Conservation (phyloP, 352 stramenopile genomes). For the Globisporangium paroecandrum region DNA sequence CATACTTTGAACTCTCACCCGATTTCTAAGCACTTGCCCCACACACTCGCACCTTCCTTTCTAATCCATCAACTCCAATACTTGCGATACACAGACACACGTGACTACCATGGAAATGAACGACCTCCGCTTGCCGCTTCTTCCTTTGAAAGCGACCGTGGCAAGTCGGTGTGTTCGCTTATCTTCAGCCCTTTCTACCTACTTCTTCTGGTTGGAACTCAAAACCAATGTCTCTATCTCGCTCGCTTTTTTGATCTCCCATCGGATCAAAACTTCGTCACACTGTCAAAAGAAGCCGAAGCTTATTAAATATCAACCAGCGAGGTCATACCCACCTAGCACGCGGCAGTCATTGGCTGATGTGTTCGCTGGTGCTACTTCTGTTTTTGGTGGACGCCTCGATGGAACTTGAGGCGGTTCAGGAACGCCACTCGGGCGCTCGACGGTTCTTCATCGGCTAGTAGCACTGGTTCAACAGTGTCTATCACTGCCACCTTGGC, state of each 20-base stretch:
- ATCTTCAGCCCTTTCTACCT: background rate
- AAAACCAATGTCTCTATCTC: too few species aligned
- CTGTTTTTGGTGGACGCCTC: slow-evolving; percentile 13
- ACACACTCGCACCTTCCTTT: background rate
- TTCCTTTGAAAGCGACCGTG: background rate
- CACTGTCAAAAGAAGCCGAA: background rate
- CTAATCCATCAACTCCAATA: background rate
- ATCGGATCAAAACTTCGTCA: background rate
- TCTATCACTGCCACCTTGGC: slow-evolving; percentile 4
- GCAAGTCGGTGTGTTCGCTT: background rate
- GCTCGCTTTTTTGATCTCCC: background rate
- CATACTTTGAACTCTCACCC: background rate
- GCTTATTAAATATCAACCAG: slow-evolving; percentile 10
- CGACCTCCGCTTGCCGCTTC: background rate
- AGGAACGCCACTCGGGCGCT: slow-evolving; percentile 22
- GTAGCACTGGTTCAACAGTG: slow-evolving; percentile 12
- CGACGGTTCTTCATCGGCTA: slow-evolving; percentile 20
- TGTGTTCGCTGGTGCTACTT: background rate
- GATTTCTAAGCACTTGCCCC: background rate
- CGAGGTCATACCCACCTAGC: background rate
- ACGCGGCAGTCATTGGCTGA: slow-evolving; percentile 6
- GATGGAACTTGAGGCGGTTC: slow-evolving; percentile 28
- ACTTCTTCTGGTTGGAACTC: too few species aligned
- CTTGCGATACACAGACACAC: background rate
- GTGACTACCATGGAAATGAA: background rate